Percentiles rank a stretch among this genome's conserved stretches.
Conservation (phyloP, 1,284 basidiomycete genomes). For the Tylopilus sp. region DNA sequence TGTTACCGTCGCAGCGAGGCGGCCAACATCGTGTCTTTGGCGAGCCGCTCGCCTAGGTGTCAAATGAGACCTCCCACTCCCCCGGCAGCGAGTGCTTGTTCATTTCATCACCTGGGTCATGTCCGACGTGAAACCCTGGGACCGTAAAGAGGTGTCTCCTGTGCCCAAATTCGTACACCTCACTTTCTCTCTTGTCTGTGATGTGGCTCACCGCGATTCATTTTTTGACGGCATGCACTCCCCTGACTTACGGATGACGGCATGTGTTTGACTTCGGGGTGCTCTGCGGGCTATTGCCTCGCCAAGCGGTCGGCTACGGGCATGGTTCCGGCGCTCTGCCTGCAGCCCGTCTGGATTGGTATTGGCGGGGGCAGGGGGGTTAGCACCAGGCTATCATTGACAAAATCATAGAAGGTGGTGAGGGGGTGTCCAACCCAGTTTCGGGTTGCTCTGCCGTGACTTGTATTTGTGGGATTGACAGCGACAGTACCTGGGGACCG, state of each 20-base stretch:
- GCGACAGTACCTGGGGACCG: constrained; percentile 54
- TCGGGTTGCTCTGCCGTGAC: constrained; percentile 65
- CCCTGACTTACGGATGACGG: too few relatives aligned
- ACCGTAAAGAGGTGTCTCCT: neutral
- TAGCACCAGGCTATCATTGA: too few relatives aligned
- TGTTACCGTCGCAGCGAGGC: too few relatives aligned
- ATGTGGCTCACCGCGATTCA: too few relatives aligned
- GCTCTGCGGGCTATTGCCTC: constrained; percentile 59
- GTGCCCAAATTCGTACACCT: neutral
- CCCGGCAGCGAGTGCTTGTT: too few relatives aligned
- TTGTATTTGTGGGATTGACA: constrained; percentile 74
- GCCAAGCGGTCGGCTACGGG: constrained; percentile 25
- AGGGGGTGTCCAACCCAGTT: constrained; percentile 41
- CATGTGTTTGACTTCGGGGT: too few relatives aligned
- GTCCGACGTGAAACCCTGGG: neutral
- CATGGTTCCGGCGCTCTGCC: neutral
- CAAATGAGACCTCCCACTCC: too few relatives aligned
- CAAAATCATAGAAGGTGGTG: neutral
- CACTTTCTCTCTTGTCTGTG: neutral
- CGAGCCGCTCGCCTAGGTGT: neutral
- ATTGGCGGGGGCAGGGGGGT: neutral
- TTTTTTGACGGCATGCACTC: too few relatives aligned
- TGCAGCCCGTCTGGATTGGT: neutral
- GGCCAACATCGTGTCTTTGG: too few relatives aligned
- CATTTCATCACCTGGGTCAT: neutral